Conservation (phyloP, 352 stramenopile species). For the Globisporangium splendens region DNA sequence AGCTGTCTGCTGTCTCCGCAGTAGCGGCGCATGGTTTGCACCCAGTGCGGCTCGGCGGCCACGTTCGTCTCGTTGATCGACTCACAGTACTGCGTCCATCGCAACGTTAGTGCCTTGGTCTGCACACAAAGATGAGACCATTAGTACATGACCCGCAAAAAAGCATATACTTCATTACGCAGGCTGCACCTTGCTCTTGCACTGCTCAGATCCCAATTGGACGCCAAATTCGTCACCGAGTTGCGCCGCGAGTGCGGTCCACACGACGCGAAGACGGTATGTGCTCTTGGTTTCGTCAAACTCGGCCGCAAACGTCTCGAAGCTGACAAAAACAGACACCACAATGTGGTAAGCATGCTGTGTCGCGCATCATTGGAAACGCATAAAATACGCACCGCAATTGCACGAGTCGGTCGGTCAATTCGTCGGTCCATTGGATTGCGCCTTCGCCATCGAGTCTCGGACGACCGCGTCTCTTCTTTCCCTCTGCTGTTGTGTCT, state of each 20-base stretch:
- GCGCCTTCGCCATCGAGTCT: not conserved
- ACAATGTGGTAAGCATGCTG: too few species aligned
- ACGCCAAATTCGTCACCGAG: constrained; percentile 6
- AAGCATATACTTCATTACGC: not conserved
- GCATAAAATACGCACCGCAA: not conserved
- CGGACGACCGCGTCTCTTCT: constrained; percentile 8
- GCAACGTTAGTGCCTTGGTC: constrained; percentile 2
- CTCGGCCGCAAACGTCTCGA: not conserved
- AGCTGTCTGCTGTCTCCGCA: not conserved
- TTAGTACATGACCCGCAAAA: not conserved
- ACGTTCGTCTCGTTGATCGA: not conserved
- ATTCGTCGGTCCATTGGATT: constrained; percentile 11
- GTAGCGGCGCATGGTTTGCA: not conserved
- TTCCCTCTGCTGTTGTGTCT: not conserved
- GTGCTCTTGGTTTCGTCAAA: not conserved
- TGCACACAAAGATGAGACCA: not conserved
- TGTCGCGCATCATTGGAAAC: not conserved
- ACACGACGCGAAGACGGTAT: constrained; percentile 1
- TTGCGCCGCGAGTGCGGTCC: constrained; percentile 3
- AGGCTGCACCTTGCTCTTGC: constrained; percentile 9
- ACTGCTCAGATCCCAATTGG: constrained; percentile 6
- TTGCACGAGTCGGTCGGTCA: constrained; percentile 6
- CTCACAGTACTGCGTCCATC: constrained; percentile 6
- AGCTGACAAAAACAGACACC: not conserved
- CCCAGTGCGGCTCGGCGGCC: constrained; percentile 1